Base-by-base conservation (phyloP, 176 grass and related monocot species). In the Puya raimondii region DNA sequence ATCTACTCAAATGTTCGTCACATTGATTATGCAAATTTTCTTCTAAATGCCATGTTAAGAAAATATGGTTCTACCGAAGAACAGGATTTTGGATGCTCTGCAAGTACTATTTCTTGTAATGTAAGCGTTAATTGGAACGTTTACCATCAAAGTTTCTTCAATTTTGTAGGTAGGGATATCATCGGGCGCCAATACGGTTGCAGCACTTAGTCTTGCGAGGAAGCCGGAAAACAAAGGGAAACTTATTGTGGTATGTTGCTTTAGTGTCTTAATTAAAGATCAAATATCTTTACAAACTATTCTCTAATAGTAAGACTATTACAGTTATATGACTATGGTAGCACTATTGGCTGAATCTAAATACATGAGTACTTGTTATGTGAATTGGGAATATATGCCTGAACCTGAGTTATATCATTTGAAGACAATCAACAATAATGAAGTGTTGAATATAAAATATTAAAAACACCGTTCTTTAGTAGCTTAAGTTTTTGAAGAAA, bases 171-270 rank as follows among this genome's bases (percentile, higher is more conserved):
- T 97, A 15, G 94, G 94, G 17, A 97, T 97, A 88, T 93, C 89
- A 70, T 97, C 94, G 8, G 94, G 94, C 64, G 94, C 94, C 1
- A 97, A 97, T 78, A 93, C 86, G 52, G 87, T 90, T 77, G 89
- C 86, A 51, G 89, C 94, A 23, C 70, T 92, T 68, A 56, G 73
- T 48, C 87, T 92, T 14, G 94, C 94, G 54, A 97, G 67, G 69
- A 92, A 83, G 61, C 86, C 86, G 52, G 86, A 97, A 76, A 92
- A 97, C 79, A 92, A 88, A 73, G 93, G 89, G 23, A 97, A 97
- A 70, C 93, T 97, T 67, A 90, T 97, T 63, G 93, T 97, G 89
- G 93, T 97, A 97, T 53, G 80, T 47, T 58, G 3, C 8, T 66
- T 68, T 48, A 53, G 20, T 63, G 20, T 63, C 26, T 9, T 65